A percentile compares a stretch with the other conserved stretches of the same genome.
Evolutionary conservation across 371 early-diverging fungal genomes (phyloP).

Genomic region (Synchytrium microbalum): DNA sequence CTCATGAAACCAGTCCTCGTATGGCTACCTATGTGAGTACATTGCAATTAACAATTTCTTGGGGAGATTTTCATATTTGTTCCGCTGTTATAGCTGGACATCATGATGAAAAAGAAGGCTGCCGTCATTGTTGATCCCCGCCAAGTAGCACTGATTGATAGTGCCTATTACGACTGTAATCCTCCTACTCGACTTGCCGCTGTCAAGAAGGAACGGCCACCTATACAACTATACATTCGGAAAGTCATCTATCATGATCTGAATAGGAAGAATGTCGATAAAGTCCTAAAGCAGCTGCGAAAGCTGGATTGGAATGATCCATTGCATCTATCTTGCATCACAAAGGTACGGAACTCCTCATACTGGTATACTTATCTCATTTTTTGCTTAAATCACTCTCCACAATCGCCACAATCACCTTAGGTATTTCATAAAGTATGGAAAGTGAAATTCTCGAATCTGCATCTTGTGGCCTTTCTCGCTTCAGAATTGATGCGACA

Average conservation of each 20-base stretch:
- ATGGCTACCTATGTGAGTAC: constrained; percentile 51
- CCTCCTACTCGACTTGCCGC: constrained; percentile 62
- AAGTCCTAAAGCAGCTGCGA: constrained; percentile 64
- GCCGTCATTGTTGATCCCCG: constrained; percentile 77
- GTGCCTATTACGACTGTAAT: constrained; percentile 84
- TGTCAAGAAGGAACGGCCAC: constrained; percentile 54
- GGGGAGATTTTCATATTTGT: no score
- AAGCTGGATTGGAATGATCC: constrained; percentile 81
- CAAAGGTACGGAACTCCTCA: no score
- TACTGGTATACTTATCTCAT: constrained; percentile 14
- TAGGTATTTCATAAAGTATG: constrained; percentile 73
- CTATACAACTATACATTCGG: constrained; percentile 77
- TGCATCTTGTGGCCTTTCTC: constrained; percentile 74
- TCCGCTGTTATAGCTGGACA: constrained; percentile 54
- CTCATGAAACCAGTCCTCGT: constrained; percentile 61
- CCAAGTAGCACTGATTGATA: constrained; percentile 80
- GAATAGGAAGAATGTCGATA: constrained; percentile 30
- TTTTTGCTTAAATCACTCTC: constrained; percentile 32
- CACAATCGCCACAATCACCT: constrained; percentile 19
- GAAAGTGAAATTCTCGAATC: constrained; percentile 84
- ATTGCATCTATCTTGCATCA: constrained; percentile 32
- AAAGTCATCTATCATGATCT: constrained; percentile 78
- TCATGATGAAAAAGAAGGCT: constrained; percentile 78
- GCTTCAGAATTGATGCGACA: constrained; percentile 66
- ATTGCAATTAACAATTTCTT: not conserved